Evolutionary conservation across 257 asterid genomes (phyloP).

Genomic region (Henckelia pumila): DNA sequence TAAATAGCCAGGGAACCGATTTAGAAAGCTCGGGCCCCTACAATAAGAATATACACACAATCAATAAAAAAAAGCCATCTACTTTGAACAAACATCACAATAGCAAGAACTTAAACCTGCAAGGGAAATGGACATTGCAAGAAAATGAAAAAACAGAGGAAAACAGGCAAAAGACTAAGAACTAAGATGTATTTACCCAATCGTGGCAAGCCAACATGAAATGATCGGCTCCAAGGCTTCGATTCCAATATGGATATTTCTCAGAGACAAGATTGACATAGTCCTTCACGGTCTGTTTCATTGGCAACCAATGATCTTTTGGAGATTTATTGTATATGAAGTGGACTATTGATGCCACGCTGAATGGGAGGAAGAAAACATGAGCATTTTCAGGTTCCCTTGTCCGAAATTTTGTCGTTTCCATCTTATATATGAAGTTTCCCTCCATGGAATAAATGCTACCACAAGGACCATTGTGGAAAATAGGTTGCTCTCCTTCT

Average conservation of each 20-base stretch:
- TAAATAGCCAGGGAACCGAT: slow-evolving; percentile 52
- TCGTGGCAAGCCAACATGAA: slow-evolving; percentile 96
- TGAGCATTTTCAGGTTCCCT: slow-evolving; percentile 66
- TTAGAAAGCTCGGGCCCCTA: slow-evolving; percentile 82
- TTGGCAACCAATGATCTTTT: slow-evolving; percentile 62
- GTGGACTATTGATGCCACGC: slow-evolving; percentile 74
- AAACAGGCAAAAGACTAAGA: too few relatives aligned
- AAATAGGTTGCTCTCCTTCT: slow-evolving; percentile 91
- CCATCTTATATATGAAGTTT: slow-evolving; percentile 69
- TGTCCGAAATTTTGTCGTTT: slow-evolving; percentile 58
- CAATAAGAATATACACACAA: neutral
- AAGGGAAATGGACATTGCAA: neutral
- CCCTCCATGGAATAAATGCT: slow-evolving; percentile 94
- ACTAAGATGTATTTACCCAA: slow-evolving; percentile 51
- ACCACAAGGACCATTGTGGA: slow-evolving; percentile 85
- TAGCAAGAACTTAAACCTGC: neutral
- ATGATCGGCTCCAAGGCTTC: slow-evolving; percentile 79
- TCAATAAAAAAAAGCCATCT: too few relatives aligned
- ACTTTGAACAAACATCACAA: neutral
- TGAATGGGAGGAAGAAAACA: slow-evolving; percentile 75
- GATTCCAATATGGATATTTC: slow-evolving; percentile 70
- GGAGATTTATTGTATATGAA: slow-evolving; percentile 49
- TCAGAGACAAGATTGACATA: slow-evolving; percentile 55
- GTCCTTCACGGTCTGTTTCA: slow-evolving; percentile 64
- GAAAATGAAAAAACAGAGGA: too few relatives aligned